A percentile compares a stretch with the other conserved stretches of the same genome.
Conservation (phyloP, 345 rosid species). For the Kandelia obovata region DNA sequence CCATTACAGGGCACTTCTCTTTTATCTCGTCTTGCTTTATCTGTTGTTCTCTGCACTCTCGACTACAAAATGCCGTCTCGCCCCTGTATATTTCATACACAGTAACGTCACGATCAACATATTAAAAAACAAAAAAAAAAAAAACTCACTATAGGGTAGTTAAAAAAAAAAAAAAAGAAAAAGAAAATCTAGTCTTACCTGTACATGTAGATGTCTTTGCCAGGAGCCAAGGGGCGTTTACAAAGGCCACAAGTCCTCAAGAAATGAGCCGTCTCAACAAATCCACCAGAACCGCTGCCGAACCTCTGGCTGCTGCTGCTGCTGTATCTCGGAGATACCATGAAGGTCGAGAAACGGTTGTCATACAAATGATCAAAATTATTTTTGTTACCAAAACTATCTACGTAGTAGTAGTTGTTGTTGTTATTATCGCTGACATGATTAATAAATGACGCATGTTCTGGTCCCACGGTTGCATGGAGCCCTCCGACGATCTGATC, state of each 20-base stretch:
- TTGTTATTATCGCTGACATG: background rate
- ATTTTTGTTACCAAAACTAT: background rate
- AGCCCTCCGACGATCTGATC: slow-evolving; percentile 13
- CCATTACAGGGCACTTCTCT: slow-evolving; percentile 25
- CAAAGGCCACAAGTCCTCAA: slow-evolving; percentile 73
- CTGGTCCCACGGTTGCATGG: background rate
- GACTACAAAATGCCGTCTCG: slow-evolving; percentile 79
- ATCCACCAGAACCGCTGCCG: slow-evolving; percentile 1
- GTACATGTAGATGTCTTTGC: slow-evolving; percentile 86
- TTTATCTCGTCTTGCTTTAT: slow-evolving; percentile 64
- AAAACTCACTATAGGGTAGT: background rate
- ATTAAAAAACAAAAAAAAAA: background rate
- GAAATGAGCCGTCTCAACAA: slow-evolving; percentile 40
- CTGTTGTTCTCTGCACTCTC: slow-evolving; percentile 74
- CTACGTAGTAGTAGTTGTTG: background rate
- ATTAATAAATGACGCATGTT: background rate
- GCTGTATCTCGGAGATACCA: slow-evolving; percentile 47
- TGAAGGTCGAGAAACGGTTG: slow-evolving; percentile 32
- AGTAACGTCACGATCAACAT: background rate
- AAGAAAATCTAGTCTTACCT: slow-evolving; percentile 35
- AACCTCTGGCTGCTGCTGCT: background rate
- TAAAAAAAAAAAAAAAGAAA: background rate
- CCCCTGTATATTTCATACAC: slow-evolving; percentile 42
- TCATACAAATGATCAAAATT: slow-evolving; percentile 14
- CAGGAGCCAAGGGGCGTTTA: slow-evolving; percentile 51